Conservation (phyloP, 2,329 filamentous ascomycete species). For the Penicillium polonicum region DNA sequence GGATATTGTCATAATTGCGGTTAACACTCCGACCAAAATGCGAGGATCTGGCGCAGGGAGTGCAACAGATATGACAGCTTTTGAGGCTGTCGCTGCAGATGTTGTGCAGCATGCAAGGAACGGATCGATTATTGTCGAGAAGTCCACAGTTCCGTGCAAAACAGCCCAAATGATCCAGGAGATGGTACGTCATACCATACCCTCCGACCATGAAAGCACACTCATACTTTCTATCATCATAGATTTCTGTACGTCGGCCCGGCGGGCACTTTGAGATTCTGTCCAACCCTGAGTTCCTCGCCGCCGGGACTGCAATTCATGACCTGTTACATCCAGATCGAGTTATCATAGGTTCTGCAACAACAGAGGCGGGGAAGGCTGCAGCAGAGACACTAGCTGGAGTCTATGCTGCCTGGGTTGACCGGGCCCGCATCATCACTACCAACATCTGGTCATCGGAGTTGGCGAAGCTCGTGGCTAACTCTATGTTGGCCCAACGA, state of each 20-base stretch:
- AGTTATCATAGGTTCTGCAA: conserved; percentile 69
- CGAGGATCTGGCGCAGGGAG: conserved; percentile 66
- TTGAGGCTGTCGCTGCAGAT: conserved; percentile 67
- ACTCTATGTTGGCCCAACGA: conserved; percentile 75
- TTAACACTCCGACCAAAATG: conserved; percentile 76
- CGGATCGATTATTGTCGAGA: conserved; percentile 75
- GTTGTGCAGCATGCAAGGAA: conserved; percentile 66
- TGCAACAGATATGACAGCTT: conserved; percentile 69
- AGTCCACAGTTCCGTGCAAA: conserved; percentile 74
- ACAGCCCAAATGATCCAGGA: conserved; percentile 69
- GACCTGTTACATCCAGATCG: conserved; percentile 70
- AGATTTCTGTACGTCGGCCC: conserved; percentile 47
- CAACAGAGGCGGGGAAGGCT: conserved; percentile 57
- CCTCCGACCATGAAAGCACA: background rate
- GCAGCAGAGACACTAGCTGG: conserved; percentile 64
- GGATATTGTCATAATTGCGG: conserved; percentile 71
- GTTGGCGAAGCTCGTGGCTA: conserved; percentile 73
- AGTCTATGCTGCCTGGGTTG: conserved; percentile 71
- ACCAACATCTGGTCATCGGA: conserved; percentile 77
- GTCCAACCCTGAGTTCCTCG: conserved; percentile 78
- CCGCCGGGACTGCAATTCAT: conserved; percentile 71
- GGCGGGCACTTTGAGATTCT: conserved; percentile 70
- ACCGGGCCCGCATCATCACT: conserved; percentile 63
- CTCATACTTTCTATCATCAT: conserved; percentile 1
- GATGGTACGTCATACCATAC: conserved; percentile 54